These are phyloP conservation scores for Coelastrella sp. DNA, from an alignment of 139 green algal genomes.

Conservation along the genomic window DNA sequence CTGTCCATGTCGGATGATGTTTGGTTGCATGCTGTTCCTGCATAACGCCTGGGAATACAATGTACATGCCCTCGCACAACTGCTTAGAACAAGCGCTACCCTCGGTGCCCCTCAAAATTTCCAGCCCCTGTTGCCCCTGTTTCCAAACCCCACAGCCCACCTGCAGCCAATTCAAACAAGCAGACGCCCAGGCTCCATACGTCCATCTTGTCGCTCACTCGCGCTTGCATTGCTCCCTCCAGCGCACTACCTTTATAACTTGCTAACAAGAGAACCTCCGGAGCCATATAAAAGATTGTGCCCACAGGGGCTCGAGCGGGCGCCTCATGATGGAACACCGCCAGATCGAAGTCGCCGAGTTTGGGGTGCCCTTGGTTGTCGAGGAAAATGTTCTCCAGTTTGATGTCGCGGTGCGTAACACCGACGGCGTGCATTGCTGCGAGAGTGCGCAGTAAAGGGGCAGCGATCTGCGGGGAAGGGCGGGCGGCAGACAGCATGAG, in stretches of 20 bases:
- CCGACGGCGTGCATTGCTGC: constrained; percentile 50
- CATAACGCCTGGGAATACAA: too few species aligned
- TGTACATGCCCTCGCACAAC: too few species aligned
- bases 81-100: too few species aligned
- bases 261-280: constrained; percentile 62
- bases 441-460: constrained; percentile 49
- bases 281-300: constrained; percentile 87
- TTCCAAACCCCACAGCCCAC: neutral
- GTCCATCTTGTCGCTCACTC: constrained; percentile 39
- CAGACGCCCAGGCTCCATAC: constrained; percentile 49
- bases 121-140: too few species aligned
- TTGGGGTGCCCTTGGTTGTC: constrained; percentile 52
- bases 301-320: constrained; percentile 76
- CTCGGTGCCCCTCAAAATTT: too few species aligned
- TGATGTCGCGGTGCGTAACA: constrained; percentile 57
- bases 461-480: constrained; percentile 51
- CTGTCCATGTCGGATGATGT: too few species aligned
- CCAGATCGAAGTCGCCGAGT: constrained; percentile 61
- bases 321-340: constrained; percentile 65
- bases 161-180: constrained; percentile 50
- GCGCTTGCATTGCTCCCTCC: neutral
- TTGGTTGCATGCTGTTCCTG: too few species aligned
- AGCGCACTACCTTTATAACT: neutral
- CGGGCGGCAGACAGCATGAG: too few species aligned
- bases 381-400: constrained; percentile 70